Base-by-base conservation (phyloP, 805 yeast genomes). In the Barnettozyma wickerhamii region DNA sequence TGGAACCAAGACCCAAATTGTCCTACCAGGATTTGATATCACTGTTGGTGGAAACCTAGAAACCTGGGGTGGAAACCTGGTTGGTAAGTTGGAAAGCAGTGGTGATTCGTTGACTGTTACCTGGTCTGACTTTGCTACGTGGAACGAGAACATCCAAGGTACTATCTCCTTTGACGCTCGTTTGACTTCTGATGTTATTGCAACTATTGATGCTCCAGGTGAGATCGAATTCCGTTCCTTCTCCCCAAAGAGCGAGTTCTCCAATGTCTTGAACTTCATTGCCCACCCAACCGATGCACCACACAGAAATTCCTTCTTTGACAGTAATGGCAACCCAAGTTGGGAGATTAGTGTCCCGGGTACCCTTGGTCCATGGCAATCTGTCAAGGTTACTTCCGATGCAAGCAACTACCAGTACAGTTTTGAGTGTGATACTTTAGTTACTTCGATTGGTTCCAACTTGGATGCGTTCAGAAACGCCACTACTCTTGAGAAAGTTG, bases 301-400 rank as follows among this genome's bases (percentile, higher is more conserved):
- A 20, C 20, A 26, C 27, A 38, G 40, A 38, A 38, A 35, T 20
- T 39, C 42, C 14, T 39, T 26, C 20, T 38, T 30, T 7, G 15
- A 30, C 18, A 6, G 10, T 13, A 35, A 31, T 15, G 34, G 38
- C 10, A 35, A 23, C 10, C 42, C 45, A 20, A 18, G n/a, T 10
- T 42, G 45, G 45, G 13, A 26, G 19, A 37, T 42, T 34, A 39
- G 35, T 31, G 18, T 42, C 35, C 45, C 45, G 30, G 42, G 38
- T 14, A 31, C 44, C 19, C 33, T 42, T 20, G 40, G 46, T 10
- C 37, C 46, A 29, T 42, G 42, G 38, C 20, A 30, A 1, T 38
- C 42, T 31, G 33, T 39, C 17, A 28, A 13, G 12, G 6, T 38
- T 10, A 4, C 26, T 24, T 24, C 35, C 10, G 13, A 10, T 9